Base-by-base conservation (phyloP, 2,329 filamentous ascomycete genomes). In the Pyrenochaeta sp. region DNA sequence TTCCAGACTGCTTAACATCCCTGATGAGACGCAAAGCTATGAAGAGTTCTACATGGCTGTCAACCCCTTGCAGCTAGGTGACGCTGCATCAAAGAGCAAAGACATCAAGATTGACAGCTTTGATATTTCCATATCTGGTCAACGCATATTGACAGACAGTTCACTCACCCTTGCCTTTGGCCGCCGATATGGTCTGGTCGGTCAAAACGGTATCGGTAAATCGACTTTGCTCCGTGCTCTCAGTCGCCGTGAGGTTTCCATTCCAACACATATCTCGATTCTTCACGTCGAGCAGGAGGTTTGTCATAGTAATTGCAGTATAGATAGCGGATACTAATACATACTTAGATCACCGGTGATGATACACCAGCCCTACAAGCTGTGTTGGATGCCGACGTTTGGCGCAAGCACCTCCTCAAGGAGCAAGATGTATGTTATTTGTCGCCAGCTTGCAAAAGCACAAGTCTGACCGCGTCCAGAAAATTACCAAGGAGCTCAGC, bases 21-120 rank as follows among this genome's bases (percentile, higher is more conserved):
- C 90, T 3, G 88, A 93, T 62, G 83, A 87, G 62, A 79, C 92
- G 9, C 87, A 96, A 79, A 95, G 90, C 27, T 99, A 99, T 71
- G 94, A 99, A 74, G 94, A 99, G 71, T 97, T 99, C 76, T 99
- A 96, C 82, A 97, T 99, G 94, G 88, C 90, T 40, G 94, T 99
- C 78, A 99, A 99, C 73, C 94, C 94, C 49, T 82, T 99, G 52
- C 93, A 97, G 69, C 66, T 97, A 48, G 93, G 91, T 15, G 85
- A 86, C 47, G 81, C 86, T 21, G 58, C 65, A 34, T 72, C 74
- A 37, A 99, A 97, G 85, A 96, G 92, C 73, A 99, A 99, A 80
- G 94, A 99, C 69, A 92, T 99, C 80, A 99, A 97, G 77, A 79
- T 99, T 58, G 94, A 99, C 74, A 91, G 89, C 61, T 90, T 96